Evolutionary conservation across 352 stramenopile species (phyloP).

Genomic region (Thalassiosira allenii): DNA sequence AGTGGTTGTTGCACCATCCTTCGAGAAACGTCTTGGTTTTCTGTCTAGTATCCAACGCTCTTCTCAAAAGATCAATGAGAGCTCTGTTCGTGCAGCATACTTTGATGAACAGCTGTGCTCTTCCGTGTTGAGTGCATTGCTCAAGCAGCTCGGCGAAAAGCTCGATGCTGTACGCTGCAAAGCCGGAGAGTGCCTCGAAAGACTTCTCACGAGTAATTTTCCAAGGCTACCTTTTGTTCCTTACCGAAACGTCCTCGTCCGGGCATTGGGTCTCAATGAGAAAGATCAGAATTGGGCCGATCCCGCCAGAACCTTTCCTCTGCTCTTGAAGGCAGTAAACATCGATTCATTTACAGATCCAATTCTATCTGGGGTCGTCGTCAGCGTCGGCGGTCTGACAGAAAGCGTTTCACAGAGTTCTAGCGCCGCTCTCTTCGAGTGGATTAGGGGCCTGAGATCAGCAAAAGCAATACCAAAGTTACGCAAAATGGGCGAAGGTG

Average conservation of each 20-base stretch:
- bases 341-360: conserved; percentile 89
- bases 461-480: conserved; percentile 46
- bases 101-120: conserved; percentile 61
- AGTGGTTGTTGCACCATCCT: conserved; percentile 27
- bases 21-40: conserved; percentile 56
- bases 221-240: conserved; percentile 88
- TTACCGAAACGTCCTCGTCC: conserved; percentile 86
- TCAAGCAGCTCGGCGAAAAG: conserved; percentile 97
- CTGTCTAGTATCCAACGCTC: neutral
- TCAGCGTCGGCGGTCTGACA: conserved; percentile 95
- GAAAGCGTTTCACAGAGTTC: conserved; percentile 90
- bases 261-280: conserved; percentile 81
- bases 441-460: conserved; percentile 52
- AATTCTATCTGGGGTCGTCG: conserved; percentile 90
- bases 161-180: conserved; percentile 92
- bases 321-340: conserved; percentile 88
- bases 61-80: conserved; percentile 10
- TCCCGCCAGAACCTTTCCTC: conserved; percentile 88
- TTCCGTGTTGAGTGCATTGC: conserved; percentile 85
- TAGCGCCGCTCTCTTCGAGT: conserved; percentile 62
- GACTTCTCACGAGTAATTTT: conserved; percentile 84
- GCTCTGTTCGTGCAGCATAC: conserved; percentile 1
- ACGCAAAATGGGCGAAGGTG: conserved; percentile 59
- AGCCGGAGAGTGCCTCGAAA: conserved; percentile 90
- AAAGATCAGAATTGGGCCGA: conserved; percentile 68